phyloP scores from a whole-genome alignment of 1,284 basidiomycete species.

The Xerocomus amazonicus region DNA sequence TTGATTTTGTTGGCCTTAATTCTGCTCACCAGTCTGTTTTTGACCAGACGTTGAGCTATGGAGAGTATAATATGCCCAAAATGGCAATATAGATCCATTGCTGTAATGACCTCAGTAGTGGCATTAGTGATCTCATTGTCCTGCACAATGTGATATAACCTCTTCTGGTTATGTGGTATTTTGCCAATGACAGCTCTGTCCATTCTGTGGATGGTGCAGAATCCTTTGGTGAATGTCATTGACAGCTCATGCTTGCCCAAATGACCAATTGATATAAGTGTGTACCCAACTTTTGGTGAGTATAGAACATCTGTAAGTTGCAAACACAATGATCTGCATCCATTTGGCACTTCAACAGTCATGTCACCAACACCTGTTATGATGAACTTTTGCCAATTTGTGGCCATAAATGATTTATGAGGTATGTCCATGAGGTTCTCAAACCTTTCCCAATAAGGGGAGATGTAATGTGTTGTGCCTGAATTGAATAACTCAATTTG shows the following conservation, averaged over 20 bases:
- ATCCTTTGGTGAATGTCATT: neutral
- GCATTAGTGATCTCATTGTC: too few species aligned
- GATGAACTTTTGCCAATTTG: neutral
- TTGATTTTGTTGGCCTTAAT: too few species aligned
- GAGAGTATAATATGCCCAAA: slow-evolving; percentile 36
- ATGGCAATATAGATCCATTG: slow-evolving; percentile 33
- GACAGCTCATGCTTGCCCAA: neutral
- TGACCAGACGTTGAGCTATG: neutral
- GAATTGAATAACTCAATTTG: too few species aligned
- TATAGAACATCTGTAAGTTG: too few species aligned
- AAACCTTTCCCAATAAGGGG: neutral
- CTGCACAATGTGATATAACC: neutral
- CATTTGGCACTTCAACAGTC: too few species aligned
- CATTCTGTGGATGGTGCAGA: neutral
- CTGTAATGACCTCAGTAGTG: slow-evolving; percentile 18
- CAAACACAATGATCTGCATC: too few species aligned
- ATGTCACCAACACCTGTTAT: too few species aligned
- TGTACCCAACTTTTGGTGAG: neutral
- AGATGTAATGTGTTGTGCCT: neutral
- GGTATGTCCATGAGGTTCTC: neutral
- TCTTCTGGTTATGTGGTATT: neutral
- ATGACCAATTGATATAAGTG: neutral
- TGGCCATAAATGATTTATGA: neutral
- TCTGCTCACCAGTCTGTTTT: neutral
- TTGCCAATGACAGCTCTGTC: neutral